Evolutionary conservation across 495 filamentous ascomycete species (phyloP).

Genomic region (Cairneyella variabilis): DNA sequence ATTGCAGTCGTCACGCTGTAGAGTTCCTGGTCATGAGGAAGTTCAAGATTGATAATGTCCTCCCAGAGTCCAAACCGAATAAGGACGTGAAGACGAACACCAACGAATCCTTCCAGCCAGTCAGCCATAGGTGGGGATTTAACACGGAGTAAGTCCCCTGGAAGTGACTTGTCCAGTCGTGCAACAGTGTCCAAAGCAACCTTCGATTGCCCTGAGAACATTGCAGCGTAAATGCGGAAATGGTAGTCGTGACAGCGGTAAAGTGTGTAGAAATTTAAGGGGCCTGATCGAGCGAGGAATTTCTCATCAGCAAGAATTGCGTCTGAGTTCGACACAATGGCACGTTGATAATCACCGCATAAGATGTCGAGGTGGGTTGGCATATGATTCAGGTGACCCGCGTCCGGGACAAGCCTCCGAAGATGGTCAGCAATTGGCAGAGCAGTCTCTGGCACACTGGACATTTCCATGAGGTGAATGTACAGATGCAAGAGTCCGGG

Average conservation of each 20-base stretch:
- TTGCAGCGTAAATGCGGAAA: constrained; percentile 66
- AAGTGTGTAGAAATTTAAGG: constrained; percentile 63
- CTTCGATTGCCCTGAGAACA: constrained; percentile 59
- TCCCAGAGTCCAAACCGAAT: constrained; percentile 65
- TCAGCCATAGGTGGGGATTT: constrained; percentile 67
- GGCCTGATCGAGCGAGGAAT: constrained; percentile 46
- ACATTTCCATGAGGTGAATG: constrained; percentile 76
- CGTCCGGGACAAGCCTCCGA: constrained; percentile 58
- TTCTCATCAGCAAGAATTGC: constrained; percentile 61
- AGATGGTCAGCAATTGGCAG: constrained; percentile 54
- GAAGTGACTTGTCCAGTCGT: constrained; percentile 48
- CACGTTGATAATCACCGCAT: constrained; percentile 60
- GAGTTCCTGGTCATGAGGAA: constrained; percentile 47
- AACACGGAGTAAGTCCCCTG: constrained; percentile 56
- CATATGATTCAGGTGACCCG: constrained; percentile 73
- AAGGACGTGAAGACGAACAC: constrained; percentile 58
- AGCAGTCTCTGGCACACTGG: constrained; percentile 52
- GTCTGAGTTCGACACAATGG: constrained; percentile 56
- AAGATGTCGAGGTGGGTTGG: constrained; percentile 65
- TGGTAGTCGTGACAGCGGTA: constrained; percentile 66
- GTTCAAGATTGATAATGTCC: constrained; percentile 45
- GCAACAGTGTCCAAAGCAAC: constrained; percentile 52
- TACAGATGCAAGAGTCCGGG: constrained; percentile 67
- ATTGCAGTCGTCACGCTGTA: constrained; percentile 63
- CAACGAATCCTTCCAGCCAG: constrained; percentile 64